phyloP scores from a whole-genome alignment of 2,329 filamentous ascomycete genomes.

The Penicillium expansum region DNA sequence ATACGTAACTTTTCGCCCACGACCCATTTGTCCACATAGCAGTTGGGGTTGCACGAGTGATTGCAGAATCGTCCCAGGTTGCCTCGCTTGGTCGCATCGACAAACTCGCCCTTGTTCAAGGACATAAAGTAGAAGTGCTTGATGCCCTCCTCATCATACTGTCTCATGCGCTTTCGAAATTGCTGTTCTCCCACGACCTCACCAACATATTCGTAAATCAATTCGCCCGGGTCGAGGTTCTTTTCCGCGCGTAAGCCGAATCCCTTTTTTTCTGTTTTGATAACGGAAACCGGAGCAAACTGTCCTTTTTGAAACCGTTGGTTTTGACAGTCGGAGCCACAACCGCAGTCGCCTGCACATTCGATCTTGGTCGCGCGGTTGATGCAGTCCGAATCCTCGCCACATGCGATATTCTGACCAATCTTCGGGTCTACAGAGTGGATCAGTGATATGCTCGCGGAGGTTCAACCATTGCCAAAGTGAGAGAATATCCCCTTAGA shows the following conservation, averaged over 20 bases:
- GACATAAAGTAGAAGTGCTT: slow-evolving; percentile 99
- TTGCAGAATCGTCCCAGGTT: slow-evolving; percentile 98
- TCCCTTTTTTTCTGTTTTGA: slow-evolving; percentile 97
- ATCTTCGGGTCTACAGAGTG: slow-evolving; percentile 50
- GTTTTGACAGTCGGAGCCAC: slow-evolving; percentile 84
- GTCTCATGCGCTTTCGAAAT: slow-evolving; percentile 84
- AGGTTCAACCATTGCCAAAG: neutral
- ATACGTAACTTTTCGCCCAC: slow-evolving; percentile 96
- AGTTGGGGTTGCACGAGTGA: slow-evolving; percentile 98
- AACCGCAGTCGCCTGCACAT: slow-evolving; percentile 83
- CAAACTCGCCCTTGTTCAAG: slow-evolving; percentile 90
- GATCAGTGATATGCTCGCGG: slow-evolving; percentile 21
- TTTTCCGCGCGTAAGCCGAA: slow-evolving; percentile 82
- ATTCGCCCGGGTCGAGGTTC: slow-evolving; percentile 76
- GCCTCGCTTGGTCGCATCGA: slow-evolving; percentile 94
- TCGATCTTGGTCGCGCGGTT: slow-evolving; percentile 98
- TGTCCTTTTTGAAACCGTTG: slow-evolving; percentile 89
- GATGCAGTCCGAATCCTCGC: slow-evolving; percentile 96
- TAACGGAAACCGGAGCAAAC: slow-evolving; percentile 88
- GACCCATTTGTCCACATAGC: slow-evolving; percentile 99
- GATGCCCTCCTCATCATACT: slow-evolving; percentile 94
- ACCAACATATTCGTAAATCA: slow-evolving; percentile 97
- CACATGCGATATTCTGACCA: slow-evolving; percentile 75
- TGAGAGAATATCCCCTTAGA: neutral
- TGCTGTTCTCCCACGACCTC: slow-evolving; percentile 93